phyloP scores from a whole-genome alignment of 192 early-diverging fungal genomes.

The Chytriomyces sp. region DNA sequence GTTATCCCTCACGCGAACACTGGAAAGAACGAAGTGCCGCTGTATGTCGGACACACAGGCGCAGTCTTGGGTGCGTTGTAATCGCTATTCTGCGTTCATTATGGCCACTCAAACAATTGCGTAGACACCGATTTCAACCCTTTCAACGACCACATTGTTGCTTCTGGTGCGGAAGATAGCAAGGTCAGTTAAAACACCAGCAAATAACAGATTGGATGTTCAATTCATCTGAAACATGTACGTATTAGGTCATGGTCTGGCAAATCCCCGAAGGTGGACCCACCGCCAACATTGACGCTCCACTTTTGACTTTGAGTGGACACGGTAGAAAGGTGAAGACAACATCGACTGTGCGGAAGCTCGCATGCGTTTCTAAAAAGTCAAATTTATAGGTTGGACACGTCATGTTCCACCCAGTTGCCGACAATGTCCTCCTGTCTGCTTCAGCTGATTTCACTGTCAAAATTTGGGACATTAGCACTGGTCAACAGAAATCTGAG shows the following conservation, averaged over 20 bases:
- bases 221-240: not conserved
- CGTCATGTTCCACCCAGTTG: slow-evolving; percentile 95
- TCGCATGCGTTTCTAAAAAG: too few species aligned
- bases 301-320: slow-evolving; percentile 78
- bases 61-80: slow-evolving; percentile 71
- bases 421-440: slow-evolving; percentile 90
- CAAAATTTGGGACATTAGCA: slow-evolving; percentile 93
- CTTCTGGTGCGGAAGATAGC: slow-evolving; percentile 64
- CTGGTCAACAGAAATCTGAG: slow-evolving; percentile 72
- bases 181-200: slow-evolving; percentile 38
- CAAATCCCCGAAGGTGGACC: slow-evolving; percentile 82
- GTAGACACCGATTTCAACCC: slow-evolving; percentile 95
- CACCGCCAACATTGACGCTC: slow-evolving; percentile 74
- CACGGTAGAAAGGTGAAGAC: slow-evolving; percentile 73
- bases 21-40: slow-evolving; percentile 89
- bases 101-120: not conserved
- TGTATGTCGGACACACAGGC: slow-evolving; percentile 91
- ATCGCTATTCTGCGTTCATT: not conserved
- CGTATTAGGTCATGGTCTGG: slow-evolving; percentile 90
- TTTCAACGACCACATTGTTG: slow-evolving; percentile 96
- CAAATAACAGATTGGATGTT: not conserved
- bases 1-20: slow-evolving; percentile 81
- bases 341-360: not conserved
- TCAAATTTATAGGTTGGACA: slow-evolving; percentile 85
- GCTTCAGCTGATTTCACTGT: slow-evolving; percentile 86